Percentiles rank a stretch among this genome's conserved stretches.
These are phyloP conservation scores for Pseudonectria buxi DNA, from an alignment of 2,329 filamentous ascomycete genomes.

Conservation along the genomic window DNA sequence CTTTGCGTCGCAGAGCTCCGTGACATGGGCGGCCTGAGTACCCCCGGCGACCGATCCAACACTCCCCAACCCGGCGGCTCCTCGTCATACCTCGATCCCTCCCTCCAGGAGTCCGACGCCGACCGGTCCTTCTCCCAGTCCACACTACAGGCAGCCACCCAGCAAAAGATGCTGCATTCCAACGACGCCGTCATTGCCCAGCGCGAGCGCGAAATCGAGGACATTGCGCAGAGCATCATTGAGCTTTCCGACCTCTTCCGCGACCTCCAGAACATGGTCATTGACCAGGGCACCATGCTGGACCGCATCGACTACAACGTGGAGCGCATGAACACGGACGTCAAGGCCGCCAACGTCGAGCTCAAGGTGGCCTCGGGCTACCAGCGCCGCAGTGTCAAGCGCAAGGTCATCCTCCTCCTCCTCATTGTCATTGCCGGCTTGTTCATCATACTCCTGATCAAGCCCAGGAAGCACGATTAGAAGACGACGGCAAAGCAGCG, in stretches of 20 bases:
- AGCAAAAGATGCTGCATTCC: conserved; percentile 59
- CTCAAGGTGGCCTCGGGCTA: conserved; percentile 83
- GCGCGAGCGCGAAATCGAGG: conserved; percentile 92
- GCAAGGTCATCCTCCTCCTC: conserved; percentile 88
- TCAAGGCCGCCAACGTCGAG: conserved; percentile 90
- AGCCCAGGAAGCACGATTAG: conserved; percentile 55
- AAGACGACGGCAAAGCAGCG: neutral
- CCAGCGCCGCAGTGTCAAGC: conserved; percentile 79
- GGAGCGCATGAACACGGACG: conserved; percentile 86
- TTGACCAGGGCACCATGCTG: conserved; percentile 83
- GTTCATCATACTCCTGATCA: conserved; percentile 76
- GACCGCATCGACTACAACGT: conserved; percentile 98
- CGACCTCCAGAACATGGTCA: conserved; percentile 91
- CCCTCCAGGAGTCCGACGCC: conserved; percentile 85
- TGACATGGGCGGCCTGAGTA: conserved; percentile 56
- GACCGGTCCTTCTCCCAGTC: conserved; percentile 89
- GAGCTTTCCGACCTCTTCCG: conserved; percentile 95
- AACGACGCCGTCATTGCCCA: conserved; percentile 84
- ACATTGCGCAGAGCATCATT: conserved; percentile 97
- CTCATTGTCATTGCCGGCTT: conserved; percentile 76
- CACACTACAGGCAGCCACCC: conserved; percentile 71
- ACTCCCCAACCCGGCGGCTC: conserved; percentile 38
- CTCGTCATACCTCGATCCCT: conserved; percentile 67
- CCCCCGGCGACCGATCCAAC: conserved; percentile 43
- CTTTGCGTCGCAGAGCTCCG: conserved; percentile 55